Percentiles rank a stretch among this genome's conserved stretches.
Conservation (phyloP, 2,329 filamentous ascomycete genomes). For the Bipolaris cookei region DNA sequence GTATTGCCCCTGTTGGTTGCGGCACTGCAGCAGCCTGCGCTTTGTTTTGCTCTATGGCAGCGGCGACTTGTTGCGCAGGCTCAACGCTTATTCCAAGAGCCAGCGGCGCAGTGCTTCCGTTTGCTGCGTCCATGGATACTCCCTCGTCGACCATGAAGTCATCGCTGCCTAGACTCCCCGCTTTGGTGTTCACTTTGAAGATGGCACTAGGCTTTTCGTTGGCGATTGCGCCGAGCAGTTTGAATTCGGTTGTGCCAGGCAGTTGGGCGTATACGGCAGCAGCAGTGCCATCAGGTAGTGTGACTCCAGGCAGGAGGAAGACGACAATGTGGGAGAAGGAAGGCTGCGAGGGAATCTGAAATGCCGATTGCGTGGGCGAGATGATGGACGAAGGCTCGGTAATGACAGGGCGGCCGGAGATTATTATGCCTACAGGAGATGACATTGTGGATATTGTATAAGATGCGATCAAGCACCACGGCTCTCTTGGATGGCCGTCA, state of each 20-base stretch:
- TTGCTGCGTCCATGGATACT: conserved; percentile 17
- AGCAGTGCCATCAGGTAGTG: conserved; percentile 75
- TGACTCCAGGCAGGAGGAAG: conserved; percentile 80
- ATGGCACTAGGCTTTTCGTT: conserved; percentile 91
- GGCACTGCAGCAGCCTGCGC: conserved; percentile 45
- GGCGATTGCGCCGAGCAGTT: conserved; percentile 86
- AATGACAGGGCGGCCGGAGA: conserved; percentile 66
- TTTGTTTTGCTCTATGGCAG: conserved; percentile 68
- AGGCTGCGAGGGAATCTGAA: conserved; percentile 68
- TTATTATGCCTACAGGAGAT: conserved; percentile 62
- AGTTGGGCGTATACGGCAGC: conserved; percentile 89
- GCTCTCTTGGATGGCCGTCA: conserved; percentile 2
- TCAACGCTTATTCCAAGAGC: conserved; percentile 86
- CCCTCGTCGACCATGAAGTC: conserved; percentile 57
- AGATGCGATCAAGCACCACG: not conserved
- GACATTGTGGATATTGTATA: conserved; percentile 50
- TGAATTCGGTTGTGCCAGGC: conserved; percentile 68
- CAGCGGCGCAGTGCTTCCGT: conserved; percentile 48
- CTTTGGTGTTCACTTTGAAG: conserved; percentile 71
- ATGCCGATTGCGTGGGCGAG: conserved; percentile 67
- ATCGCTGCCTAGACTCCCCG: conserved; percentile 52
- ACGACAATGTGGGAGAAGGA: conserved; percentile 78
- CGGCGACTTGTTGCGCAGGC: conserved; percentile 71
- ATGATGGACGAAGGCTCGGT: conserved; percentile 60
- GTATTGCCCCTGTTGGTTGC: conserved; percentile 30